Conservation (phyloP, 306 rosid species). For the Cucumis cinereus region DNA sequence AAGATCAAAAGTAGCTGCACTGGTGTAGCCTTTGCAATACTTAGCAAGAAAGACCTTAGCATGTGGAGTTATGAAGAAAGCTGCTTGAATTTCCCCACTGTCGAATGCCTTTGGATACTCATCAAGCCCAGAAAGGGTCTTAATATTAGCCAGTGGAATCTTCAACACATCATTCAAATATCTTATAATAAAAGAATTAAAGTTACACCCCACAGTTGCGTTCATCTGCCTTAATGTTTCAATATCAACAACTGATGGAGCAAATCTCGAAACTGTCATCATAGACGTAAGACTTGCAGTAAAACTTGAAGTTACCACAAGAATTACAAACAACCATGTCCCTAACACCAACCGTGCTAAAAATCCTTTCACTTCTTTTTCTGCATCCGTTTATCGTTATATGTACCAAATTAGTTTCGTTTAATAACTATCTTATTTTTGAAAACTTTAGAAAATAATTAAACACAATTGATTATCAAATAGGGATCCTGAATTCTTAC, state of each 20-base stretch:
- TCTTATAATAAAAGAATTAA: slow-evolving; percentile 32
- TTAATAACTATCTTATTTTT: too few species aligned
- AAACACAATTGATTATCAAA: too few species aligned
- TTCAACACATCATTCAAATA: slow-evolving; percentile 21
- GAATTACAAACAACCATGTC: slow-evolving; percentile 49
- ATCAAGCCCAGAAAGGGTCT: slow-evolving; percentile 14
- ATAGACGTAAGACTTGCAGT: slow-evolving; percentile 45
- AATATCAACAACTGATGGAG: slow-evolving; percentile 34
- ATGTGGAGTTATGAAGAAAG: slow-evolving; percentile 49
- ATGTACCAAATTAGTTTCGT: background rate
- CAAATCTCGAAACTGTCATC: slow-evolving; percentile 30
- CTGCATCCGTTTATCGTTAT: background rate
- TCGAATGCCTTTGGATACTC: slow-evolving; percentile 40
- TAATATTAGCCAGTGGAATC: slow-evolving; percentile 24
- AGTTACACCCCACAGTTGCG: slow-evolving; percentile 37
- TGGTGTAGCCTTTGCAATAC: slow-evolving; percentile 33
- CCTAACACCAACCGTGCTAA: slow-evolving; percentile 41
- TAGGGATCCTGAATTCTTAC: slow-evolving; percentile 14
- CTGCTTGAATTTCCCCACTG: slow-evolving; percentile 38
- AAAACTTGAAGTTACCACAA: slow-evolving; percentile 34
- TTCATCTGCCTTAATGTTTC: slow-evolving; percentile 28
- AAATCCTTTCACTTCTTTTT: slow-evolving; percentile 26
- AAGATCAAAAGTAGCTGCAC: slow-evolving; percentile 27
- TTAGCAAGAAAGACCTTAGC: slow-evolving; percentile 51
- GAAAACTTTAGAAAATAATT: too few species aligned